Evolutionary conservation across 2,329 filamentous ascomycete genomes (phyloP).

Genomic region (Colletotrichum liaoningense): DNA sequence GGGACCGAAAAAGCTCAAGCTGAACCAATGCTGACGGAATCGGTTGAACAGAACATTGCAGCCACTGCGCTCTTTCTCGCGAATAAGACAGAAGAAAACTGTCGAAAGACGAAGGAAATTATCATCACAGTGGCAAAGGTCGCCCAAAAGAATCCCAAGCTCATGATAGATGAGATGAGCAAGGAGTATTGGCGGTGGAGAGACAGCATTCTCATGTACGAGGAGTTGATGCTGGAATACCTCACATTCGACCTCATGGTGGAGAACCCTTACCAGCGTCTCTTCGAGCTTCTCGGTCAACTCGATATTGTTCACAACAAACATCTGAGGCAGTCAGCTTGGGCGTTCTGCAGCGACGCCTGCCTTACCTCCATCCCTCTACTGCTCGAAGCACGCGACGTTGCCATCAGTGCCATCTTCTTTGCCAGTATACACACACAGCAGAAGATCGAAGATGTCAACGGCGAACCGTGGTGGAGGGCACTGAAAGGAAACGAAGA

Average conservation of each 20-base stretch:
- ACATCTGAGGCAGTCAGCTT: slow-evolving; percentile 83
- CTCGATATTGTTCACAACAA: slow-evolving; percentile 84
- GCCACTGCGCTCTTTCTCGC: slow-evolving; percentile 93
- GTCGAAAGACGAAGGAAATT: slow-evolving; percentile 93
- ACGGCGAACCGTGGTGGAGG: slow-evolving; percentile 89
- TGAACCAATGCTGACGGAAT: slow-evolving; percentile 26
- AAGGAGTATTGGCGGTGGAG: slow-evolving; percentile 99
- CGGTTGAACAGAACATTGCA: slow-evolving; percentile 74
- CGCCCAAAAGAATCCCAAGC: slow-evolving; percentile 91
- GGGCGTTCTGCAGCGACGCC: slow-evolving; percentile 94
- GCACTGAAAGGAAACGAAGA: slow-evolving; percentile 77
- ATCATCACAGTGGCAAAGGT: slow-evolving; percentile 95
- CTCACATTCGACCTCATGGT: slow-evolving; percentile 95
- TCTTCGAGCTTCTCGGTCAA: slow-evolving; percentile 83
- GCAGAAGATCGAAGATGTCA: slow-evolving; percentile 80
- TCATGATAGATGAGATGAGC: slow-evolving; percentile 94
- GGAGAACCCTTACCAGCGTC: slow-evolving; percentile 85
- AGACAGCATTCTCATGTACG: slow-evolving; percentile 91
- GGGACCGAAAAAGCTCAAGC: slow-evolving; percentile 21
- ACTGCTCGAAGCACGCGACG: slow-evolving; percentile 80
- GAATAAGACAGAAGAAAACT: slow-evolving; percentile 97
- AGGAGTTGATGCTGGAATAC: slow-evolving; percentile 91
- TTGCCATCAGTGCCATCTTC: slow-evolving; percentile 88
- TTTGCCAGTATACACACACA: slow-evolving; percentile 83
- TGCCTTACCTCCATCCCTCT: slow-evolving; percentile 87